Percentiles rank a stretch among this genome's conserved stretches.
Evolutionary conservation across 371 early-diverging fungal genomes (phyloP).

Genomic region (Syncephalastrum racemosum): DNA sequence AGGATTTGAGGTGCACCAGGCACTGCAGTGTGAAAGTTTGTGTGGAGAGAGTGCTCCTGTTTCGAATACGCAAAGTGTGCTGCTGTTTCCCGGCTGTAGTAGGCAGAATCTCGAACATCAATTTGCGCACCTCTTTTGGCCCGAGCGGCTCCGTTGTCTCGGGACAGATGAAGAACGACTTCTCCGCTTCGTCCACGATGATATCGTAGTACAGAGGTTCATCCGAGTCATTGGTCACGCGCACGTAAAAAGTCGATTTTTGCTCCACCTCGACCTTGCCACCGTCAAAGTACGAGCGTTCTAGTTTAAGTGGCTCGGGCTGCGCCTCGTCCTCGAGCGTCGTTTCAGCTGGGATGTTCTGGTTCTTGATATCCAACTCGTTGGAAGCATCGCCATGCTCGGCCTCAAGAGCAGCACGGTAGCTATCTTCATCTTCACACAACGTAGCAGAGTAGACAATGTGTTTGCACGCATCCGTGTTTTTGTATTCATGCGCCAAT

Average conservation of each 20-base stretch:
- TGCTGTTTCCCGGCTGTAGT: slow-evolving; percentile 53
- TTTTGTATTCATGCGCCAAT: slow-evolving; percentile 87
- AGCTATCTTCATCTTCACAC: slow-evolving; percentile 43
- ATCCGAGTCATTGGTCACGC: slow-evolving; percentile 51
- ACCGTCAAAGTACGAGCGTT: slow-evolving; percentile 55
- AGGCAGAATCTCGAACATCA: slow-evolving; percentile 62
- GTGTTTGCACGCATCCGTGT: slow-evolving; percentile 83
- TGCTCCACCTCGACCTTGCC: slow-evolving; percentile 61
- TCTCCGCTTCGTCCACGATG: slow-evolving; percentile 15
- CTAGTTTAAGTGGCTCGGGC: slow-evolving; percentile 38
- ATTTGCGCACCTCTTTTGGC: slow-evolving; percentile 57
- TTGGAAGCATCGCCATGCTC: slow-evolving; percentile 10
- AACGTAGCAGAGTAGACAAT: slow-evolving; percentile 62
- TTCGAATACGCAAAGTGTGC: slow-evolving; percentile 49
- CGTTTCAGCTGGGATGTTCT: background rate
- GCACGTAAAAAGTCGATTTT: slow-evolving; percentile 56
- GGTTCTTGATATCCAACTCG: background rate
- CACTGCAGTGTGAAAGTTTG: slow-evolving; percentile 58
- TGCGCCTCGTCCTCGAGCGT: slow-evolving; percentile 8
- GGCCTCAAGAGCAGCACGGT: slow-evolving; percentile 27
- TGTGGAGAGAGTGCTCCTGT: slow-evolving; percentile 27
- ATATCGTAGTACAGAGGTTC: slow-evolving; percentile 38
- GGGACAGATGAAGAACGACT: slow-evolving; percentile 25
- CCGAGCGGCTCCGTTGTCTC: slow-evolving; percentile 29
- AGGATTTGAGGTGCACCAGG: slow-evolving; percentile 56